These are phyloP conservation scores for Fusarium keratoplasticum DNA, from an alignment of 2,329 filamentous ascomycete genomes.

Conservation along the genomic window DNA sequence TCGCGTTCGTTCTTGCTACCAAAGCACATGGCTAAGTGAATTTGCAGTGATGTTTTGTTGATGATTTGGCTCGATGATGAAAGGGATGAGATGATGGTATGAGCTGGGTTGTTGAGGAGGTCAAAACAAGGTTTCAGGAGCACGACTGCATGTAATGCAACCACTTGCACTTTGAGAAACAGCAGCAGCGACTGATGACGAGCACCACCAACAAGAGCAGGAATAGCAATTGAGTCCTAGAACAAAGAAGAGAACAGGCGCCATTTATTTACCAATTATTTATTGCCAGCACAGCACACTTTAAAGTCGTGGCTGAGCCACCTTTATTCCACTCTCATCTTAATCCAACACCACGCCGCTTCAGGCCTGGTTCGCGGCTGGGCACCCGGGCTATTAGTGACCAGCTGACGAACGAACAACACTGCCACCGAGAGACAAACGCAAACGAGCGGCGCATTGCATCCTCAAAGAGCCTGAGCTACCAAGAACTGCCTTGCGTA, in stretches of 20 bases:
- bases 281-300: constrained; percentile 12
- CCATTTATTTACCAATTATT: constrained; percentile 2
- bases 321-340: not conserved
- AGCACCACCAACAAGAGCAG: not conserved
- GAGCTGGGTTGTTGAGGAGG: constrained; percentile 21
- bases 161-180: constrained; percentile 20
- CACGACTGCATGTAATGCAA: constrained; percentile 9
- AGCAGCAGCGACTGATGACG: constrained; percentile 2
- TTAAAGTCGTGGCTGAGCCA: constrained; percentile 31
- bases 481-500: not conserved
- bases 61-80: not conserved
- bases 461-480: not conserved
- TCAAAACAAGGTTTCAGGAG: constrained; percentile 9
- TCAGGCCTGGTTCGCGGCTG: constrained; percentile 10
- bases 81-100: not conserved
- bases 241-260: not conserved
- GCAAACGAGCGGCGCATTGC: not conserved
- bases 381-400: not conserved
- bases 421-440: constrained; percentile 20
- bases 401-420: not conserved
- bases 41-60: not conserved
- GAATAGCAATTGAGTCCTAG: not conserved
- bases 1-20: constrained; percentile 56
- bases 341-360: constrained; percentile 28
- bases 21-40: constrained; percentile 59